These are phyloP conservation scores for Aspergillus quadricinctus DNA, from an alignment of 2,329 filamentous ascomycete species.

Conservation along the genomic window DNA sequence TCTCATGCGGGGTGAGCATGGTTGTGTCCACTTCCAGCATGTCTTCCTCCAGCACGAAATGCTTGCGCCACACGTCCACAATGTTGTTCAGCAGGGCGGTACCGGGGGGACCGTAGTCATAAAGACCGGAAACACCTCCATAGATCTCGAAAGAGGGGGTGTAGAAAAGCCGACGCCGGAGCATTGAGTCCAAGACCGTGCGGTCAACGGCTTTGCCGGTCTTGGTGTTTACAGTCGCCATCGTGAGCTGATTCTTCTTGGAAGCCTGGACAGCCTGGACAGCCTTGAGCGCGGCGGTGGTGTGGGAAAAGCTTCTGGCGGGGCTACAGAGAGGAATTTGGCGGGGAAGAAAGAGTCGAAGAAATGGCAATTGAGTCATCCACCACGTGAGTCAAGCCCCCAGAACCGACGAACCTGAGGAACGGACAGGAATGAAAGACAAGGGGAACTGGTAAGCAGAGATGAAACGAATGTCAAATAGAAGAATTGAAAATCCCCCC, in stretches of 20 bases:
- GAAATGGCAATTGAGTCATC: slow-evolving; percentile 39
- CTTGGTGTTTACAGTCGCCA: slow-evolving; percentile 68
- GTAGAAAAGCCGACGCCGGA: slow-evolving; percentile 87
- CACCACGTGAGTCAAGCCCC: slow-evolving; percentile 23
- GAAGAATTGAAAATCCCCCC: neutral
- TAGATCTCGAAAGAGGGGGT: slow-evolving; percentile 96
- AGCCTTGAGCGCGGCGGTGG: slow-evolving; percentile 29
- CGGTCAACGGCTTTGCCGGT: slow-evolving; percentile 89
- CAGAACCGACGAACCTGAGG: slow-evolving; percentile 13
- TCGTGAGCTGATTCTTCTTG: slow-evolving; percentile 38
- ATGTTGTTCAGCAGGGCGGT: slow-evolving; percentile 84
- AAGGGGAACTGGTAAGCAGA: neutral
- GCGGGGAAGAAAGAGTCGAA: slow-evolving; percentile 35
- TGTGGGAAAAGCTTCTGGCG: slow-evolving; percentile 40
- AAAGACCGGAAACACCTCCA: slow-evolving; percentile 80
- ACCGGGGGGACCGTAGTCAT: slow-evolving; percentile 88
- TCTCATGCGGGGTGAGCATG: slow-evolving; percentile 85
- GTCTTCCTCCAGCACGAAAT: slow-evolving; percentile 88
- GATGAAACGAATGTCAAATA: neutral
- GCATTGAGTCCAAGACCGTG: slow-evolving; percentile 72
- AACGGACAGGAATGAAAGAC: neutral
- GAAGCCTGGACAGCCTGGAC: slow-evolving; percentile 20
- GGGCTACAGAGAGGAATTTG: slow-evolving; percentile 21
- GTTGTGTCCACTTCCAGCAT: slow-evolving; percentile 96
- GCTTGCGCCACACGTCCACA: slow-evolving; percentile 84